Conservation (phyloP, 768 basidiomycete species). For the Boletus sensibilis region DNA sequence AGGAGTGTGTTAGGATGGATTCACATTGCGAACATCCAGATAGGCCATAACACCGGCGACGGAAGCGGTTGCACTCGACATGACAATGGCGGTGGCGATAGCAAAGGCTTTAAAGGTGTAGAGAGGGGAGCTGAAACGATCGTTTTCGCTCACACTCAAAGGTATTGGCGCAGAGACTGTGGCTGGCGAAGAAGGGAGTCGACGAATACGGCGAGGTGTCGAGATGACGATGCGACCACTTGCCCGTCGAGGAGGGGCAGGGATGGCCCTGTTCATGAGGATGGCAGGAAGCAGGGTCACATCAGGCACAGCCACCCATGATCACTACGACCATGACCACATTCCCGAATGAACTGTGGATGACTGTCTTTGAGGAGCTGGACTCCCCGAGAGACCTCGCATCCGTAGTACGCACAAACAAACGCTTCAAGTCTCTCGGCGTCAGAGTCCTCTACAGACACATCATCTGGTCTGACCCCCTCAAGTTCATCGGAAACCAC, state of each 20-base stretch:
- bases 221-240: no score
- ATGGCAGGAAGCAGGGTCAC: background rate
- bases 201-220: background rate
- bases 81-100: conserved; percentile 61
- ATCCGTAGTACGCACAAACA: conserved; percentile 32
- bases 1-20: background rate
- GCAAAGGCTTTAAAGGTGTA: conserved; percentile 63
- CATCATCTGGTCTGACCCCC: conserved; percentile 34
- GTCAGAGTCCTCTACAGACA: conserved; percentile 34
- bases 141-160: background rate
- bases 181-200: background rate
- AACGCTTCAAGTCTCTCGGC: conserved; percentile 31
- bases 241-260: background rate
- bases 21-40: conserved; percentile 56
- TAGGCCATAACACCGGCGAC: conserved; percentile 50
- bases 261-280: no score
- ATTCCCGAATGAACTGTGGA: conserved; percentile 40
- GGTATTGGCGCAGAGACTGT: background rate
- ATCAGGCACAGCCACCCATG: conserved; percentile 6
- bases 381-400: conserved; percentile 32
- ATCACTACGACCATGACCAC: conserved; percentile 14
- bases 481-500: conserved; percentile 27
- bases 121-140: conserved; percentile 49
- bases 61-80: conserved; percentile 43
- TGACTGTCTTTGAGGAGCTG: conserved; percentile 38